phyloP scores from a whole-genome alignment of 2,329 filamentous ascomycete genomes.

The Dryadomyces quercus-mongolicae region DNA sequence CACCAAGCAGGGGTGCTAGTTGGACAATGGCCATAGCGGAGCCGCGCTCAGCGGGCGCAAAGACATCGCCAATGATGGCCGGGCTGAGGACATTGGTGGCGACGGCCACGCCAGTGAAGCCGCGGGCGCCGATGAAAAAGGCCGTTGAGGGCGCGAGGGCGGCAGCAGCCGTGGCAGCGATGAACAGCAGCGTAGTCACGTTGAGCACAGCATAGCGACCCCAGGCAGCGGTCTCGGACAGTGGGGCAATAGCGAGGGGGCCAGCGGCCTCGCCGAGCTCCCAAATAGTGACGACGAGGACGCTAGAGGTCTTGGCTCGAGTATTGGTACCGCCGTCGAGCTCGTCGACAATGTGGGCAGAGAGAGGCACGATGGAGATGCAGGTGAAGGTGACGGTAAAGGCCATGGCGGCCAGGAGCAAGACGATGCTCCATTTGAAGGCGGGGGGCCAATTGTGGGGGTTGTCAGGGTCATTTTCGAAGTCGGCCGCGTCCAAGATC shows the following conservation, averaged over 20 bases:
- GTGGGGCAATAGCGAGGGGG: slow-evolving; percentile 47
- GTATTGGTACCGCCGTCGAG: slow-evolving; percentile 22
- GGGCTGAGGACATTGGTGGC: slow-evolving; percentile 51
- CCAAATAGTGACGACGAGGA: slow-evolving; percentile 59
- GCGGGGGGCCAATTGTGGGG: slow-evolving; percentile 38
- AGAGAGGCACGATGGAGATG: slow-evolving; percentile 42
- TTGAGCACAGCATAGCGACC: slow-evolving; percentile 45
- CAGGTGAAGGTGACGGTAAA: slow-evolving; percentile 50
- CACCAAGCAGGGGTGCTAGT: slow-evolving; percentile 19
- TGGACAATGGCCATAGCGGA: slow-evolving; percentile 29
- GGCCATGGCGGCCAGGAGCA: slow-evolving; percentile 38
- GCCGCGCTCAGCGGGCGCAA: slow-evolving; percentile 41
- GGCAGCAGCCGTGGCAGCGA: slow-evolving; percentile 30
- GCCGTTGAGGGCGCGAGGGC: slow-evolving; percentile 34
- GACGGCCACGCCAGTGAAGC: slow-evolving; percentile 52
- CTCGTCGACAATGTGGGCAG: slow-evolving; percentile 36
- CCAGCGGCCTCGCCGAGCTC: slow-evolving; percentile 54
- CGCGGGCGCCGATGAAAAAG: slow-evolving; percentile 51
- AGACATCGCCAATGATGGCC: slow-evolving; percentile 54
- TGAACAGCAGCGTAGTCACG: slow-evolving; percentile 37
- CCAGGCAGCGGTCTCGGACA: slow-evolving; percentile 42
- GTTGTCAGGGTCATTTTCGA: slow-evolving; percentile 30
- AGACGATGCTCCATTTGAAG: slow-evolving; percentile 43
- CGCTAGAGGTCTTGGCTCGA: slow-evolving; percentile 32
- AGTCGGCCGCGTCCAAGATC: neutral